A percentile compares a stretch with the other conserved stretches of the same genome.
phyloP scores from a whole-genome alignment of 208 protist genomes.

The Leishmania guyanensis region DNA sequence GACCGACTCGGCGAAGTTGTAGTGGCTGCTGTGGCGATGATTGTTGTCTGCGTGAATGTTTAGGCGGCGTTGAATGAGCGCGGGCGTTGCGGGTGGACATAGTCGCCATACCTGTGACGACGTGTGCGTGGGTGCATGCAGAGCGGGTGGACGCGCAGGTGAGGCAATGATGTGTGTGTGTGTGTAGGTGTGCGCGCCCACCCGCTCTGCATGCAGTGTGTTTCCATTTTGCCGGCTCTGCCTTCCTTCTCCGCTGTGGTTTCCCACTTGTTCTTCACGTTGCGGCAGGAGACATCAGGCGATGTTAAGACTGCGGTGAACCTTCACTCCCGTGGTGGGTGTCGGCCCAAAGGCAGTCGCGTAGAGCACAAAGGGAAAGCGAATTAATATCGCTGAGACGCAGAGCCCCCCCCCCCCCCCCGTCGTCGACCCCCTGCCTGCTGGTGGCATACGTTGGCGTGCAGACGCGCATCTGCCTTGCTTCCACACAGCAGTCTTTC shows the following conservation, averaged over 20 bases:
- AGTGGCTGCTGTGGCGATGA: background rate
- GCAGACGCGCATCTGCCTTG: background rate
- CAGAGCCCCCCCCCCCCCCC: background rate
- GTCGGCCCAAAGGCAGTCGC: no score
- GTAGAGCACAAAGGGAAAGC: background rate
- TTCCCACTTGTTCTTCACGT: background rate
- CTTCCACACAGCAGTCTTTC: background rate
- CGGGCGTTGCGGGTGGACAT: background rate
- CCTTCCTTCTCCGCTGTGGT: background rate
- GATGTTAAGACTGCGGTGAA: background rate
- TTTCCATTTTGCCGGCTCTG: background rate
- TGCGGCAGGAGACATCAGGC: background rate
- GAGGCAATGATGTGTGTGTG: background rate
- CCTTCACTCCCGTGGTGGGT: background rate
- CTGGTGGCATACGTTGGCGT: background rate
- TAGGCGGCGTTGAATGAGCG: background rate
- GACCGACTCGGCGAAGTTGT: conserved; percentile 37
- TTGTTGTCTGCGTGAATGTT: background rate
- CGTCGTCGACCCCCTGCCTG: background rate
- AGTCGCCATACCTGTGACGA: background rate
- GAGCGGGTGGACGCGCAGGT: background rate
- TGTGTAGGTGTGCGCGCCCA: no score
- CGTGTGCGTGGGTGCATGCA: background rate
- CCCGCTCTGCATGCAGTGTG: background rate
- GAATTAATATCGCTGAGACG: background rate